These are phyloP conservation scores for Scenedesmus sp. DNA, from an alignment of 163 green algal species.

Conservation along the genomic window DNA sequence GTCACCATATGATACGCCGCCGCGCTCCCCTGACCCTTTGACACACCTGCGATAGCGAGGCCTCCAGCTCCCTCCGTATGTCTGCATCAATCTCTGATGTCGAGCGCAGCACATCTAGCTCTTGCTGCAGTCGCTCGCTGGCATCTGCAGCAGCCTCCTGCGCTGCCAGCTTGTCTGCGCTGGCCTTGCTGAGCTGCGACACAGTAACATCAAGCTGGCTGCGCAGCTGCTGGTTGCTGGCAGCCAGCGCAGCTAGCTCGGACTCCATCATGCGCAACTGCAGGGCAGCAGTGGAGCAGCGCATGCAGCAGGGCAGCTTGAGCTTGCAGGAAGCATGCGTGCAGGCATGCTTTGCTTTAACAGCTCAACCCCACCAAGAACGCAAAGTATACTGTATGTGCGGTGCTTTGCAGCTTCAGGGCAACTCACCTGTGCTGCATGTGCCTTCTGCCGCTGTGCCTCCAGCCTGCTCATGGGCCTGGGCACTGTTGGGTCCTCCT, in stretches of 20 bases:
- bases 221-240: conserved; percentile 47
- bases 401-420: not conserved
- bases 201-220: conserved; percentile 19
- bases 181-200: not conserved
- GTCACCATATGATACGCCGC: too few relatives aligned
- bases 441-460: conserved; percentile 23
- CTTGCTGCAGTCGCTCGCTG: conserved; percentile 26
- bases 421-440: conserved; percentile 21
- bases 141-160: conserved; percentile 28
- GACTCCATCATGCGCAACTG: conserved; percentile 35
- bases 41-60: not conserved
- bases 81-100: conserved; percentile 29
- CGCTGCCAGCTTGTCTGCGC: conserved; percentile 13
- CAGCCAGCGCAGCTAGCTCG: conserved; percentile 25
- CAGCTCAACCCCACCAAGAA: not conserved
- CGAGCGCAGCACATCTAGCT: conserved; percentile 23
- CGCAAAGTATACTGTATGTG: not conserved
- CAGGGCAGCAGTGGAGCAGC: not conserved
- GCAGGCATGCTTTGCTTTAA: not conserved
- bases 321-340: not conserved
- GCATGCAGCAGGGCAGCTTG: not conserved
- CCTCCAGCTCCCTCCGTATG: conserved; percentile 23
- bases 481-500: not conserved
- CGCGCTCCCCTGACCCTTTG: not conserved
- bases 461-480: not conserved